Base-by-base conservation (phyloP, 371 early-diverging fungal genomes). In the Pancytospora philotis region DNA sequence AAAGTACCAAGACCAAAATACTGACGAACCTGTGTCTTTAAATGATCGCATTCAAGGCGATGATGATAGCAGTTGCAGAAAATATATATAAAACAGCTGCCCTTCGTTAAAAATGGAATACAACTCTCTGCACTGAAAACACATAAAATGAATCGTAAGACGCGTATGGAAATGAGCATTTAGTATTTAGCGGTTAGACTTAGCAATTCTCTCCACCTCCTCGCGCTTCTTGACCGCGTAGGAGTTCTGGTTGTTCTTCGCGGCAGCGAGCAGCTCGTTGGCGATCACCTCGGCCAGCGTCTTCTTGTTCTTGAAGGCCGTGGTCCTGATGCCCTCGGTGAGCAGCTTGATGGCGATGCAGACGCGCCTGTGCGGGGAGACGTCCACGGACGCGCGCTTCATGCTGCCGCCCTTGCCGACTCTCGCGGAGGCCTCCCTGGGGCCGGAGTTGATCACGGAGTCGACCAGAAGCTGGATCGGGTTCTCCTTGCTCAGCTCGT, bases 311-410 rank as follows among this genome's bases (percentile, higher is more conserved):
- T 91, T 89, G 87, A 91, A 90, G 63, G 90, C 85, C 69, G 89
- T 84, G 79, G 86, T 85, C 76, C 90, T 85, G 68, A 89, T 83
- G 81, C 97, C 98, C 64, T 89, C 91, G 84, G 95, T 91, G 84
- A 98, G 84, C 75, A 93, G 84, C 75, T 85, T 83, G 81, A 98
- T 88, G 67, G 96, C 86, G 84, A 94, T 90, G 88, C 95, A 96
- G 80, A 98, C 92, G 77, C 99, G 86, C 78, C 96, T 89, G 71
- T 93, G 86, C 55, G 98, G 96, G 67, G 95, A 93, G 60, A 98
- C 95, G 90, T 98, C 99, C 75, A 98, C 99, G 77, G 97, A 95
- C 84, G 97, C 94, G 84, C 99, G 91, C 85, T 95, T 92, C 85
- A 95, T 94, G 82, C 93, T 91, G 85, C 99, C 99, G 74, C 89